Evolutionary conservation across 441 rosid genomes (phyloP), one percentile per base, ranked within the genome.

Genomic region (Croton laevigatus): DNA sequence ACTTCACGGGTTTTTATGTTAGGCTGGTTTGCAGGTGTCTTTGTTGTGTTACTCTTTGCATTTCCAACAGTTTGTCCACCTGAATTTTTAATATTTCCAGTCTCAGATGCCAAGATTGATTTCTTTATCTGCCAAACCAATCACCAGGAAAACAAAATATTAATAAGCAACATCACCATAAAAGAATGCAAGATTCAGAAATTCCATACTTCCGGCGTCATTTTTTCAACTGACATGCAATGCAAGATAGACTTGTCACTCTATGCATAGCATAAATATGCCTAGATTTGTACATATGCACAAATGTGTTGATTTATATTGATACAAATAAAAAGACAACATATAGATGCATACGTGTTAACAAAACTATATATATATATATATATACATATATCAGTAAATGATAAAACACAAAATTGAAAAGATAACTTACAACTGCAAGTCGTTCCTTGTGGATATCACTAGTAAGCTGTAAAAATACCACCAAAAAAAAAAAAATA

Each of bases 401-500:
- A 62, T 27, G 60, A 49, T 57, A 51, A 45, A 53, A 73, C 61
- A 40, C 19, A 32, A 66, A 45, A 45, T 5, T 17, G 45, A 79
- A 52, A 12, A 20, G 40, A 79, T 78, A n/a, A 80, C 93, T 85
- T 83, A 94, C 97, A 22, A 14, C 87, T 59, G 89, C 90, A 55
- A 88, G 89, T 75, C 94, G 85, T 80, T 94, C 98, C 81, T 91
- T 89, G 85, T 92, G 99, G 71, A 86, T 74, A 59, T 94, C 99
- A 75, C 80, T 86, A 74, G 86, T 77, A 75, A 81, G 71, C 98
- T 94, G 91, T 77, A 71, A 74, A 80, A 69, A 27, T 27, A 2
- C 61, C 59, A 74, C 65, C 70, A 78, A 14, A 16, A 13, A 65
- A 52, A 65, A 52, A 37, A n/a, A 51, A 38, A 2, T 40, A 57